phyloP scores from a whole-genome alignment of 139 green algal genomes.

The Coccomyxa sp. region DNA sequence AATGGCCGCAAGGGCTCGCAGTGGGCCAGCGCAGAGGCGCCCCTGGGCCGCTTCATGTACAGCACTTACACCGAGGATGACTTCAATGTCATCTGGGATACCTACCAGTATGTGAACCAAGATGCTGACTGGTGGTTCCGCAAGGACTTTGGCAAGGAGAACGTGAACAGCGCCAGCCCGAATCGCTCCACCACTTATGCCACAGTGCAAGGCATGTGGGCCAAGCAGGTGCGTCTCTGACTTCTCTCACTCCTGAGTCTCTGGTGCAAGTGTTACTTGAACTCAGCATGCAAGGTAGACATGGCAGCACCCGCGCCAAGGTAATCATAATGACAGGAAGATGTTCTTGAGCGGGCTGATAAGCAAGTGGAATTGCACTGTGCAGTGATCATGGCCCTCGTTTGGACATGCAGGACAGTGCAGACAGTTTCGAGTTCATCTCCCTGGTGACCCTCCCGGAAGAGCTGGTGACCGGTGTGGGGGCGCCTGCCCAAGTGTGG shows the following conservation, averaged over 20 bases:
- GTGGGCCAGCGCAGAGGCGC: slow-evolving; percentile 20
- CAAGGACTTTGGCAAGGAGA: slow-evolving; percentile 53
- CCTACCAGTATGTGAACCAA: slow-evolving; percentile 27
- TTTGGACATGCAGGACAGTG: neutral
- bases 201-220: slow-evolving; percentile 9
- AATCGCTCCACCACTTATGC: slow-evolving; percentile 9
- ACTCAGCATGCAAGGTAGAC: neutral
- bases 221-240: neutral
- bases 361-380: neutral
- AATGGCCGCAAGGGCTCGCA: neutral
- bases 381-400: too few relatives aligned
- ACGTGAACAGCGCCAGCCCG: slow-evolving; percentile 16
- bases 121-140: slow-evolving; percentile 20
- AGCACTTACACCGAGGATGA: slow-evolving; percentile 44
- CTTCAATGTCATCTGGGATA: slow-evolving; percentile 33
- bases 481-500: neutral
- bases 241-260: neutral
- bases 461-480: neutral
- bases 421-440: neutral
- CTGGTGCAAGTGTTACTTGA: neutral
- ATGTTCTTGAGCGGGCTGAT: neutral
- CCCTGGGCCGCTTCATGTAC: slow-evolving; percentile 38
- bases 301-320: too few relatives aligned
- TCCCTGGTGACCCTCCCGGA: neutral
- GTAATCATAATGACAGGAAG: too few relatives aligned